Base-by-base conservation (phyloP, 192 early-diverging fungal species). In the Radiomyces spectabilis region DNA sequence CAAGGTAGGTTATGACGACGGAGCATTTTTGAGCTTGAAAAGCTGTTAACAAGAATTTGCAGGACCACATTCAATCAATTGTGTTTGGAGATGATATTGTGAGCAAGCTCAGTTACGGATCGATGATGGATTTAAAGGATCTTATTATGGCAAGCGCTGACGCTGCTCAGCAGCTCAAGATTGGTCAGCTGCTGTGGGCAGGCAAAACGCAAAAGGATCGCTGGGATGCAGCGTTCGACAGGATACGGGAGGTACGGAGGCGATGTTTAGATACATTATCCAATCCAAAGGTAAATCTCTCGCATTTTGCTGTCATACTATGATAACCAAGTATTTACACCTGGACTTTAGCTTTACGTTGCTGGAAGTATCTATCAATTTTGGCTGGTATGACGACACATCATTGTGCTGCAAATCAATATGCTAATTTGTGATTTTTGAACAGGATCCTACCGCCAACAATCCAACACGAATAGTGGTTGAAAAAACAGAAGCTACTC, bases 81-180 rank as follows among this genome's bases (percentile, higher is more conserved):
- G 76, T 82, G 8, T 73, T 73, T 60, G 78, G 66, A 25, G 72
- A 79, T 51, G 80, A 82, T 53, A 66, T 79, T 45, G 77, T 79
- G 2, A 74, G 72, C 64, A 74, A 76, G 40, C 34, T 79, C 31
- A 73, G 75, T 35, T 82, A 82, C 56, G 80, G 80, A 24, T 69
- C 57, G 13, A 73, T 82, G 71, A 76, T 78, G 73, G 80, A 82
- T 67, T 68, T 80, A 34, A 79, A 76, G 51, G 67, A 72, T n/a
- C 54, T 79, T 48, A 65, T 79, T 31, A 57, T 79, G 27, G 76
- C 73, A 0, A 63, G 73, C 8, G 61, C 74, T 3, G 76, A 79
- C 40, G 76, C 76, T 16, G 76, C 76, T 7, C 53, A 69, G 0
- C 59, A 62, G 10, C 57, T 79, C 59, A 71, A 71, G 0, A 31